Conservation (phyloP, 129 eudicot genomes). For the Sambucus nigra region DNA sequence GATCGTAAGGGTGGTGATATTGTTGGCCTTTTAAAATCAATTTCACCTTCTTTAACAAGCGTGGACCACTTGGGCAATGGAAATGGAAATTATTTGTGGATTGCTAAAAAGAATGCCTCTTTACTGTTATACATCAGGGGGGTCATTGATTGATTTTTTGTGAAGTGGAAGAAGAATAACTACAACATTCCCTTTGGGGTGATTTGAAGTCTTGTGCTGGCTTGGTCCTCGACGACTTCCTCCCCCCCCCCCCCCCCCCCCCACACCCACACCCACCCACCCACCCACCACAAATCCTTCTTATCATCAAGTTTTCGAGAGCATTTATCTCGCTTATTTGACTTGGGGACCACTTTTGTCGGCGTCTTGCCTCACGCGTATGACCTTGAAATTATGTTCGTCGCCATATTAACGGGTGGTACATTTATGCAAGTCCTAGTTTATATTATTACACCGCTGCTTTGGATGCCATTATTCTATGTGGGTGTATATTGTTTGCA, state of each 20-base stretch:
- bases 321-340: conserved; percentile 38
- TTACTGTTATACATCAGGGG: conserved; percentile 41
- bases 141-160: conserved; percentile 28
- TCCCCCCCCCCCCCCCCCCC: conserved; percentile 55
- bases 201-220: conserved; percentile 60
- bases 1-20: conserved; percentile 44
- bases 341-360: conserved; percentile 55
- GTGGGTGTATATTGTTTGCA: conserved; percentile 39
- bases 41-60: conserved; percentile 54
- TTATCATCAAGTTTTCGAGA: conserved; percentile 34
- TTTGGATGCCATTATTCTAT: conserved; percentile 46
- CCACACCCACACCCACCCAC: no score
- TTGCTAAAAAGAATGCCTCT: conserved; percentile 36
- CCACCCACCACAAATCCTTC: conserved; percentile 65
- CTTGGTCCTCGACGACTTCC: conserved; percentile 57
- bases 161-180: conserved; percentile 26
- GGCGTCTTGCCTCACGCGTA: conserved; percentile 60
- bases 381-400: conserved; percentile 37
- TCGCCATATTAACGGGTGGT: conserved; percentile 21
- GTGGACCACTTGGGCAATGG: conserved; percentile 32
- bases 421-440: conserved; percentile 44
- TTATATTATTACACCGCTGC: conserved; percentile 46
- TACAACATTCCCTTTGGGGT: conserved; percentile 30
- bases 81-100: conserved; percentile 21
- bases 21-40: conserved; percentile 59